Evolutionary conservation across 2,329 filamentous ascomycete species (phyloP).

Genomic region (Colletotrichum sp.): DNA sequence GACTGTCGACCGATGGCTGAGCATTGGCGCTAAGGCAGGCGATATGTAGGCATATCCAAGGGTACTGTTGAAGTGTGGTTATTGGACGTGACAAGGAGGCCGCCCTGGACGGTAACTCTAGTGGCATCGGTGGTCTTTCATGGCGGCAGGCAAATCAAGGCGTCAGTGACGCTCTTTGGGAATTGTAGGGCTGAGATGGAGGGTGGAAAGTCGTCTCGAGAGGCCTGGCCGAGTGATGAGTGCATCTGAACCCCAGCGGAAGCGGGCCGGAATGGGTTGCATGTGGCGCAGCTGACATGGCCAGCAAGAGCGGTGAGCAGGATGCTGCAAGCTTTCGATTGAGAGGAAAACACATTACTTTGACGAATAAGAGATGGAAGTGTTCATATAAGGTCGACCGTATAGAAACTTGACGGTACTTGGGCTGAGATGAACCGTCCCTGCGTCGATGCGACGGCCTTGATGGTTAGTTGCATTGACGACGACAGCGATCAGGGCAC

Average conservation of each 20-base stretch:
- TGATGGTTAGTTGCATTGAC: background rate
- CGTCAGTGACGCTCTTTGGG: background rate
- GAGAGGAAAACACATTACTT: background rate
- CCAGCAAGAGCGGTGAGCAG: slow-evolving; percentile 14
- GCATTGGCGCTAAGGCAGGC: slow-evolving; percentile 10
- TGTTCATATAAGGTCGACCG: background rate
- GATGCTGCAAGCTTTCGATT: background rate
- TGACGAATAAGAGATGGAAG: background rate
- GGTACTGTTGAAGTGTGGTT: background rate
- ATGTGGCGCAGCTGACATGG: slow-evolving; percentile 17
- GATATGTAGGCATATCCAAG: background rate
- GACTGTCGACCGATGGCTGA: slow-evolving; percentile 6
- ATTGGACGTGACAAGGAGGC: slow-evolving; percentile 7
- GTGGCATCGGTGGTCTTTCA: background rate
- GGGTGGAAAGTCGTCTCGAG: background rate
- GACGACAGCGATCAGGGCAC: background rate
- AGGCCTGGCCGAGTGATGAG: background rate
- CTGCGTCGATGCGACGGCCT: background rate
- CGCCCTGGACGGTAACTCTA: background rate
- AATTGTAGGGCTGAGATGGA: slow-evolving; percentile 18
- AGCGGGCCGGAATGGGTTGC: slow-evolving; percentile 5
- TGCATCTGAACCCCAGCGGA: slow-evolving; percentile 6
- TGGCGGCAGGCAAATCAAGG: background rate
- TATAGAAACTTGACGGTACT: background rate
- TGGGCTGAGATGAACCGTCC: background rate